Percentiles rank a stretch among this genome's conserved stretches.
These are phyloP conservation scores for Calonectria pseudoturangicola DNA, from an alignment of 2,329 filamentous ascomycete genomes.

Conservation along the genomic window DNA sequence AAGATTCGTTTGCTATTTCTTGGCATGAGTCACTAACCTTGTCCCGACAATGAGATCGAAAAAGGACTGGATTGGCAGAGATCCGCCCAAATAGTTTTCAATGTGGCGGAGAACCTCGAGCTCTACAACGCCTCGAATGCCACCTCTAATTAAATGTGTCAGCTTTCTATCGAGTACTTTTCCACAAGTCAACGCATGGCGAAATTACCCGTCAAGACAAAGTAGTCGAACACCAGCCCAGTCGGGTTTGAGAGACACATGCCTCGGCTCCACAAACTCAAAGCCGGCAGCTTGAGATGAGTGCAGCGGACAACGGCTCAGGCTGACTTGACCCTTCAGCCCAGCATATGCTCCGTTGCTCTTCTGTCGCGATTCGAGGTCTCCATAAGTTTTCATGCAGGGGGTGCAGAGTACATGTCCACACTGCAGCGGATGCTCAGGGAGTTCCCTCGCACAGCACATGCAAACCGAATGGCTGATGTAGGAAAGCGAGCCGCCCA, in stretches of 20 bases:
- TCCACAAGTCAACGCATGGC: not conserved
- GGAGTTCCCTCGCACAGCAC: not conserved
- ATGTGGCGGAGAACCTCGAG: conserved; percentile 2
- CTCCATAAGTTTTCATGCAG: not conserved
- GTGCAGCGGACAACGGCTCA: conserved; percentile 2
- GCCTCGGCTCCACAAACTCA: conserved; percentile 1
- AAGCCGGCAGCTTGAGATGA: not conserved
- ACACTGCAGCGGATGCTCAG: not conserved
- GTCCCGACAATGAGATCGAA: conserved; percentile 3
- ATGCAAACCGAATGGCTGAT: not conserved
- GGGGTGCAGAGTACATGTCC: not conserved
- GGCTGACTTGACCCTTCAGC: not conserved
- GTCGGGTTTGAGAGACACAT: not conserved
- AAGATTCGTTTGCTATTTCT: not conserved
- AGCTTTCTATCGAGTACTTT: not conserved
- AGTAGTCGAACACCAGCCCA: conserved; percentile 4
- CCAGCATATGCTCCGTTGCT: not conserved
- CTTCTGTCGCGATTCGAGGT: not conserved
- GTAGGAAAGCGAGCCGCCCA: not conserved
- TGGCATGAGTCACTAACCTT: not conserved
- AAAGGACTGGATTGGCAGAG: not conserved
- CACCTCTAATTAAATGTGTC: not conserved
- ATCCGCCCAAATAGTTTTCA: not conserved
- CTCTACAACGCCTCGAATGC: not conserved
- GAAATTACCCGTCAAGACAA: conserved; percentile 13